phyloP scores from a whole-genome alignment of 2,329 filamentous ascomycete species.

The Aspergillus persii region DNA sequence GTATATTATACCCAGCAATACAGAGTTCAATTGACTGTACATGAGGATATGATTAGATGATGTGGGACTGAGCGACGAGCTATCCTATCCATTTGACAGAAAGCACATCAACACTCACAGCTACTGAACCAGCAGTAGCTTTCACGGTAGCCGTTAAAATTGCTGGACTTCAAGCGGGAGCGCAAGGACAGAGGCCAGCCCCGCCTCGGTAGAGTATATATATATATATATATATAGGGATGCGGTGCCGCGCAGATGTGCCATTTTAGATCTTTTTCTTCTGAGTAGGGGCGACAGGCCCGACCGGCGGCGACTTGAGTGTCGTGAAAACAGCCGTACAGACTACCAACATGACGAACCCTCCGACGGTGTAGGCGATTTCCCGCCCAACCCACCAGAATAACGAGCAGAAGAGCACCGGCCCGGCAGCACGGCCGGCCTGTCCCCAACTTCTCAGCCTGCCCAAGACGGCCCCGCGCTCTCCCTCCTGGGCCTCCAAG shows the following conservation, averaged over 20 bases:
- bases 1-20: slow-evolving; percentile 14
- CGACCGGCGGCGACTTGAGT: slow-evolving; percentile 61
- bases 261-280: neutral
- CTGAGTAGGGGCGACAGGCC: neutral
- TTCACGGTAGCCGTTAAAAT: neutral
- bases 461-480: slow-evolving; percentile 83
- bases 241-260: too few relatives aligned
- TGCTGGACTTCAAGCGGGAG: neutral
- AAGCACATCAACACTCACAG: neutral
- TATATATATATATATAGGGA: neutral
- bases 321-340: slow-evolving; percentile 67
- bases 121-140: neutral
- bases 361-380: slow-evolving; percentile 77
- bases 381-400: slow-evolving; percentile 98
- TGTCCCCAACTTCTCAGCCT: slow-evolving; percentile 79
- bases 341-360: slow-evolving; percentile 75
- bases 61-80: neutral
- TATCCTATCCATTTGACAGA: neutral
- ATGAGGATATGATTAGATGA: neutral
- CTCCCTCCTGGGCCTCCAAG: slow-evolving; percentile 76
- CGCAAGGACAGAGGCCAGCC: neutral
- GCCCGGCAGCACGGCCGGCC: slow-evolving; percentile 80
- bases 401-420: slow-evolving; percentile 85
- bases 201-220: neutral
- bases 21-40: neutral